Base-by-base conservation (phyloP, 2,329 filamentous ascomycete genomes). In the Ophiostoma sp. region DNA sequence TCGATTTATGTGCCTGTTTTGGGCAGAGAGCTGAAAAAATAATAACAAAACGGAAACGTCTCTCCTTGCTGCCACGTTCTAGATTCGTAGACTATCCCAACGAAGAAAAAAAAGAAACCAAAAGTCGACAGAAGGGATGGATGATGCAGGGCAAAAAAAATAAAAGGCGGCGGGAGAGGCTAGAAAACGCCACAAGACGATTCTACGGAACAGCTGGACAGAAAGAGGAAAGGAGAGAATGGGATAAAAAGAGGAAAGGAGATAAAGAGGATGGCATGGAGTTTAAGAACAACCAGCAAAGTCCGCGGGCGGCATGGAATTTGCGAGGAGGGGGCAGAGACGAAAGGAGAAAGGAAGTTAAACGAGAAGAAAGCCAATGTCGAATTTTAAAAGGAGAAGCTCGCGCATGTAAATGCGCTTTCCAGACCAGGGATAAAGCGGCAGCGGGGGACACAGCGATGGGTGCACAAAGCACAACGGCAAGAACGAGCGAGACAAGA, bases 171-270 rank as follows among this genome's bases (percentile, higher is more conserved):
- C n/a, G 68, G 59, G 55, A 33, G 50, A 12, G 59, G 33, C n/a
- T 66, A 66, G 31, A 36, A 36, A 61, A 70, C 22, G 69, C 69
- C 69, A 61, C 28, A 36, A 69, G 31, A 69, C 31, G 33, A 39
- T 59, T 42, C 50, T 42, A 19, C 50, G 33, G 33, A 19, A 42
- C 11, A 55, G 9, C 15, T 25, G 31, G 48, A 55, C 3, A 22
- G 12, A 55, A 69, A 55, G 66, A 25, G 25, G 17, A 5, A 12
- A 1, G 42, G 31, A 50, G 64, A 31, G 2, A 42, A 15, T 45
- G 15, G 42, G 31, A 63, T 4, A 1, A 9, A 42, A 12, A 36
- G 11, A 17, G 50, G 19, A 61, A 12, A 31, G 22, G 36, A 8
- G 57, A 31, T 17, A 61, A 28, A 66, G 25, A 36, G 33, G 61